Base-by-base conservation (phyloP, 306 rosid species). In the Prinsepia uniflora region DNA sequence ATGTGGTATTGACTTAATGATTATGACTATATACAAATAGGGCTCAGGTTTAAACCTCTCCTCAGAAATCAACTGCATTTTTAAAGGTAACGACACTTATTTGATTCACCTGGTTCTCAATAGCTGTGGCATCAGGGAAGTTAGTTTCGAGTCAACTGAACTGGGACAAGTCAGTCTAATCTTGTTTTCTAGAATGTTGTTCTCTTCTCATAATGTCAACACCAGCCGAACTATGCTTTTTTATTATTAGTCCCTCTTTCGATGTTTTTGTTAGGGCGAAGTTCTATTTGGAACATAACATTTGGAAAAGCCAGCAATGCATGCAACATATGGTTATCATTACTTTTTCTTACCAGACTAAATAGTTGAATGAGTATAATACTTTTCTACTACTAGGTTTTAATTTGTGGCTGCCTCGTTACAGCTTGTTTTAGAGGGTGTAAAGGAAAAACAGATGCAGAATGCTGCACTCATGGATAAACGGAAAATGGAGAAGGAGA, bases 391-490 rank as follows among this genome's bases (percentile, higher is more conserved):
- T 49, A 15, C 59, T 69, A 11, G 14, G 36, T 78, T 52, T 34
- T 65, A 56, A 6, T 19, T 6, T 67, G 64, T 40, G 11, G 36
- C 62, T 30, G 46, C 52, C 61, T 68, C 68, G 55, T 68, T 79
- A 74, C 86, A 95, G 99, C 97, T 95, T 84, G 93, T 91, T 73
- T 76, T 95, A 79, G 99, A 95, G 86, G 89, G 97, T 72, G 75
- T 86, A 36, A 81, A 84, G 80, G 87, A 96, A 43, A 86, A 84
- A 70, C 97, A 95, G 56, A 76, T 74, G 76, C 96, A 82, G 50
- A 89, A 87, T 76, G 80, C 84, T 64, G 49, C 87, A 67, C 55
- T 85, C 54, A 78, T 85, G 81, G 96, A 89, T 18, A 91, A 85
- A 75, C 68, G 79, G 68, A 72, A 72, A 42, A 81, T 87, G 77